Conservation (phyloP, 208 protist genomes). For the Strigomonas oncopelti region DNA sequence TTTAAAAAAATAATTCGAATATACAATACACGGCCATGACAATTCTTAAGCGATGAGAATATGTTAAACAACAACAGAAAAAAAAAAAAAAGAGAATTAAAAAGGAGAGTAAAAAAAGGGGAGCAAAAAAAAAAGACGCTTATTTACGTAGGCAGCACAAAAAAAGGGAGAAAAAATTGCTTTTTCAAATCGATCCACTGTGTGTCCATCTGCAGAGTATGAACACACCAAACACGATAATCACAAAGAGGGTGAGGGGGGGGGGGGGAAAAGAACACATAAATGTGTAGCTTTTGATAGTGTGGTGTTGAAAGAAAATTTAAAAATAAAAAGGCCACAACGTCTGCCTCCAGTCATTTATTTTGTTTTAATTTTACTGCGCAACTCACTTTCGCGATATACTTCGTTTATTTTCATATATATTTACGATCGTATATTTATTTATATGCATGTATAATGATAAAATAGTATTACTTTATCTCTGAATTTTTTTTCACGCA, state of each 20-base stretch:
- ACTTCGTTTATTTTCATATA: no score
- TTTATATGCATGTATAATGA: no score
- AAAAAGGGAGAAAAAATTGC: constrained; percentile 11
- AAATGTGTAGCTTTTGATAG: background rate
- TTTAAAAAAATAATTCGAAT: background rate
- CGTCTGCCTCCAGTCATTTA: no score
- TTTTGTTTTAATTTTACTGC: no score
- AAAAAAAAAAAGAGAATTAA: constrained; percentile 14
- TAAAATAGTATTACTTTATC: no score
- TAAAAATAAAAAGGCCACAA: no score
- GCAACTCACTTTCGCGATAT: no score
- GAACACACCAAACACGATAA: background rate
- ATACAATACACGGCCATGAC: background rate
- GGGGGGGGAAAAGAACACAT: background rate
- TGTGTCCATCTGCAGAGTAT: no score
- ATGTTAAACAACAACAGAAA: constrained; percentile 1
- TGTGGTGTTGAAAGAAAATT: no score
- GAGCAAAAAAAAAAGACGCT: constrained; percentile 1
- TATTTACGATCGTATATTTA: no score
- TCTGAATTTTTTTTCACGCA: no score
- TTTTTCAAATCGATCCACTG: no score
- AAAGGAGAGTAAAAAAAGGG: background rate
- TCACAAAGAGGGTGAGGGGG: background rate
- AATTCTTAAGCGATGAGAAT: constrained; percentile 11
- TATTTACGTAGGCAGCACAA: background rate